Conservation (phyloP, 768 basidiomycete genomes). For the Holtermanniella nyarrowii region DNA sequence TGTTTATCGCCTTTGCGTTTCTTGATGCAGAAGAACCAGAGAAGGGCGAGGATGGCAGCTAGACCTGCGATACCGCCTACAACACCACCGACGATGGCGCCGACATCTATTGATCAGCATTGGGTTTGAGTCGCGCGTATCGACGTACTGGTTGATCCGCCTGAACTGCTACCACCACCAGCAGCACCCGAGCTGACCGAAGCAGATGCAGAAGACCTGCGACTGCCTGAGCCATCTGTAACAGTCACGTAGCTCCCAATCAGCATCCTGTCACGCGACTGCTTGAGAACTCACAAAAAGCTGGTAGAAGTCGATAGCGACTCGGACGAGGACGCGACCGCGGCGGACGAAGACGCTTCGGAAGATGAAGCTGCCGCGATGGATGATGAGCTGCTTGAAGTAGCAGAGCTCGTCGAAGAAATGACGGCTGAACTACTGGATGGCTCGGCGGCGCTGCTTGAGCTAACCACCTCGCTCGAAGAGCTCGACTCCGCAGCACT, state of each 20-base stretch:
- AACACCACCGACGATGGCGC: conserved; percentile 38
- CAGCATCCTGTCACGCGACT: neutral
- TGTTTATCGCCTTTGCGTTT: conserved; percentile 16
- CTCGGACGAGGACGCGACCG: conserved; percentile 2
- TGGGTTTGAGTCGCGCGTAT: neutral
- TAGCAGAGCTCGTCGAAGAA: conserved; percentile 7
- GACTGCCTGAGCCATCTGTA: neutral
- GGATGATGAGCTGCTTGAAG: conserved; percentile 4
- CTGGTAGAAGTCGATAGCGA: conserved; percentile 6
- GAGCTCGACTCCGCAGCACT: conserved; percentile 2
- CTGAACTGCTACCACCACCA: neutral
- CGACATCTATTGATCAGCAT: conserved; percentile 11
- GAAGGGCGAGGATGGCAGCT: conserved; percentile 16
- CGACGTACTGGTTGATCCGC: neutral
- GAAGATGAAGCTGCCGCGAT: neutral
- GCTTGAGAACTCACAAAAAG: conserved; percentile 3
- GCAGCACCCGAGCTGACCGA: conserved; percentile 2
- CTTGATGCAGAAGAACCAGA: conserved; percentile 29
- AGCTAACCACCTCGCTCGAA: conserved; percentile 3
- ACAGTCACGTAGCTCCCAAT: conserved; percentile 1
- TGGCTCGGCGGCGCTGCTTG: neutral
- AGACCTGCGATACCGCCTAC: conserved; percentile 34
- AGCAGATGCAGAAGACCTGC: neutral
- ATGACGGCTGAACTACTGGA: neutral
- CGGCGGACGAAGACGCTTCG: conserved; percentile 1